A percentile compares a stretch with the other conserved stretches of the same genome.
Conservation (phyloP, 2,329 filamentous ascomycete genomes). For the Colletotrichum tabaci region DNA sequence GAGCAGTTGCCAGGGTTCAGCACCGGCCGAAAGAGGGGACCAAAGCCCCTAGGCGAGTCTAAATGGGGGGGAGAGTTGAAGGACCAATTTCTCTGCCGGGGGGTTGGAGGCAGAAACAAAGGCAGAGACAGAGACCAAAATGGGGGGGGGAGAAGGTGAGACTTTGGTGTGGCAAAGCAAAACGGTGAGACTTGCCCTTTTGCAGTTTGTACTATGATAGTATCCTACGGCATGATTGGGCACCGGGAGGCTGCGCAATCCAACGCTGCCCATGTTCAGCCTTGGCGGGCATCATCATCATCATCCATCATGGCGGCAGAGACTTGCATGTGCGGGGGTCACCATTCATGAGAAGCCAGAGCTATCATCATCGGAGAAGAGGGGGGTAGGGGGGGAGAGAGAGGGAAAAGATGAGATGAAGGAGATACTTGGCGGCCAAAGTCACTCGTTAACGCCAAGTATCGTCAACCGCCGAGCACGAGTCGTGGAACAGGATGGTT, state of each 20-base stretch:
- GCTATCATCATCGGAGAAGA: background rate
- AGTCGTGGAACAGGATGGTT: slow-evolving; percentile 13
- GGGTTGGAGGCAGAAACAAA: background rate
- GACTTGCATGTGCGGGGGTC: slow-evolving; percentile 4
- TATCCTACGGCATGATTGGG: slow-evolving; percentile 13
- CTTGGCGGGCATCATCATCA: slow-evolving; percentile 34
- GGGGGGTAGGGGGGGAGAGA: background rate
- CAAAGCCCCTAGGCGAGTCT: too few species aligned
- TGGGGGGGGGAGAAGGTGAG: background rate
- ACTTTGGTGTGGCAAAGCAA: slow-evolving; percentile 12
- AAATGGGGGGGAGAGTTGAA: slow-evolving; percentile 15
- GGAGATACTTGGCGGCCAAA: slow-evolving; percentile 32
- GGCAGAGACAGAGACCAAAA: slow-evolving; percentile 5
- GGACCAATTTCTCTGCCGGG: slow-evolving; percentile 11
- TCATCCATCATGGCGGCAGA: background rate
- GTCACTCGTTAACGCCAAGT: slow-evolving; percentile 41
- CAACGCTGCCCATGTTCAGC: slow-evolving; percentile 23
- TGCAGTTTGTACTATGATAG: background rate
- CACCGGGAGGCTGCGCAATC: background rate
- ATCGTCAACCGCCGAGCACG: slow-evolving; percentile 19
- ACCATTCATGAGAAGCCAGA: background rate
- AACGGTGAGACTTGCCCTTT: background rate
- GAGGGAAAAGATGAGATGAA: background rate
- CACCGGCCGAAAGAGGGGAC: slow-evolving; percentile 9
- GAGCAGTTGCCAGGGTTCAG: background rate